Conservation (phyloP, 306 rosid species). For the Quercus cerris region DNA sequence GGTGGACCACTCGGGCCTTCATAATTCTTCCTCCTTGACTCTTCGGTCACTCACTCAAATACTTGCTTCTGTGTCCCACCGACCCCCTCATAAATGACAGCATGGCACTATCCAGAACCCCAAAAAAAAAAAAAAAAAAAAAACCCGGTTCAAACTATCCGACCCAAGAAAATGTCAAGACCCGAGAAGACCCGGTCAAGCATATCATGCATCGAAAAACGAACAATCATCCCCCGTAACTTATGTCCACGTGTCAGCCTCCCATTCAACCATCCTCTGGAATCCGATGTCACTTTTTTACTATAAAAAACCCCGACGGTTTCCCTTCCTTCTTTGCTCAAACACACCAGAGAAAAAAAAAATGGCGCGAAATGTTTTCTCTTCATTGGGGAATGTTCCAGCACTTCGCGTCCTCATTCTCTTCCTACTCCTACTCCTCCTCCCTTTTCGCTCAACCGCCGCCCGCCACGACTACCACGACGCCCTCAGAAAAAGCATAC, state of each 20-base stretch:
- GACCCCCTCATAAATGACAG: neutral
- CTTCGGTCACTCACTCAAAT: neutral
- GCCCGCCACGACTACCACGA: conserved; percentile 69
- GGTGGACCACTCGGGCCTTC: conserved; percentile 29
- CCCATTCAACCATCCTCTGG: conserved; percentile 39
- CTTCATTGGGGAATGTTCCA: conserved; percentile 11
- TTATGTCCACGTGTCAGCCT: conserved; percentile 37
- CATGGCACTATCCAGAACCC: no score
- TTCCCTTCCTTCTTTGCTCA: conserved; percentile 10
- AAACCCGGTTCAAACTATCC: neutral
- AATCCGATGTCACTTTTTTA: conserved; percentile 74
- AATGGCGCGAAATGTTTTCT: conserved; percentile 40
- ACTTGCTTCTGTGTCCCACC: neutral
- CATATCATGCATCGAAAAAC: conserved; percentile 49
- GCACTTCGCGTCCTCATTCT: conserved; percentile 31
- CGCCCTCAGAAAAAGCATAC: conserved; percentile 84
- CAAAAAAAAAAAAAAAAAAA: no score
- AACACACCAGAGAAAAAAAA: neutral
- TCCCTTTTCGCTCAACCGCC: conserved; percentile 22
- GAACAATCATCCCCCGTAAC: conserved; percentile 30
- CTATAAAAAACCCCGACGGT: conserved; percentile 50
- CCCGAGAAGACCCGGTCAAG: conserved; percentile 42
- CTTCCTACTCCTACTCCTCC: conserved; percentile 29
- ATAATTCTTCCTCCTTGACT: conserved; percentile 11
- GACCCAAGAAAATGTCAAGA: conserved; percentile 31